phyloP scores from a whole-genome alignment of 352 stramenopile genomes.

The Globisporangium echinulatum region DNA sequence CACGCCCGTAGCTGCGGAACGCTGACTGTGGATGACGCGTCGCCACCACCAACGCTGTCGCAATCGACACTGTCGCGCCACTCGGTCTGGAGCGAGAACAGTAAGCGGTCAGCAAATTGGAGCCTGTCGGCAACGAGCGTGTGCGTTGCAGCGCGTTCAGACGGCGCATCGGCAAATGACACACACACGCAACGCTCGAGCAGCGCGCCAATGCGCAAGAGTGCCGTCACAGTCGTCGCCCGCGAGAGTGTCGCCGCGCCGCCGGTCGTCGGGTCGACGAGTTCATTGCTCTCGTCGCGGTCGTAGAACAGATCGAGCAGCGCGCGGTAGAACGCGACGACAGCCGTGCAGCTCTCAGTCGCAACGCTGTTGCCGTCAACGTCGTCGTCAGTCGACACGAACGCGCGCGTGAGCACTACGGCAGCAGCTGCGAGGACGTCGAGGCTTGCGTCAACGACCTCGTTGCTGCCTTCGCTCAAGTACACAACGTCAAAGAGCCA shows the following conservation, averaged over 20 bases:
- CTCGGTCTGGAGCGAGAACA: conserved; percentile 33
- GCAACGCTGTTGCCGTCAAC: not conserved
- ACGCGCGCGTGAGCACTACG: conserved; percentile 13
- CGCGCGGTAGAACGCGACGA: conserved; percentile 21
- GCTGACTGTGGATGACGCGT: not conserved
- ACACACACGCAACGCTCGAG: conserved; percentile 17
- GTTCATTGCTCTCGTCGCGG: conserved; percentile 25
- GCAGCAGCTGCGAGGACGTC: conserved; percentile 19
- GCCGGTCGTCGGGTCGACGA: conserved; percentile 26
- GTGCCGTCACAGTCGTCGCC: conserved; percentile 11
- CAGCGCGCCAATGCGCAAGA: conserved; percentile 23
- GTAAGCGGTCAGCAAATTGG: conserved; percentile 44
- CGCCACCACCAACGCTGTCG: not conserved
- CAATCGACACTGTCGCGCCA: not conserved
- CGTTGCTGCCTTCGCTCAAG: conserved; percentile 23
- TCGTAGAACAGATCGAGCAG: conserved; percentile 33
- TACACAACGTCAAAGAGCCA: conserved; percentile 64
- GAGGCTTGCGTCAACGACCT: conserved; percentile 24
- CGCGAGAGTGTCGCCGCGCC: conserved; percentile 23
- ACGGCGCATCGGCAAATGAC: not conserved
- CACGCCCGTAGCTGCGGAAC: conserved; percentile 13
- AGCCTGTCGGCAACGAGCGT: conserved; percentile 22
- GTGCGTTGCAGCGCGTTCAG: conserved; percentile 6
- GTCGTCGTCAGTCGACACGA: conserved; percentile 1
- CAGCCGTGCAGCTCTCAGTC: not conserved